Conservation (phyloP, 768 basidiomycete species). For the Tulasnella sp. region DNA sequence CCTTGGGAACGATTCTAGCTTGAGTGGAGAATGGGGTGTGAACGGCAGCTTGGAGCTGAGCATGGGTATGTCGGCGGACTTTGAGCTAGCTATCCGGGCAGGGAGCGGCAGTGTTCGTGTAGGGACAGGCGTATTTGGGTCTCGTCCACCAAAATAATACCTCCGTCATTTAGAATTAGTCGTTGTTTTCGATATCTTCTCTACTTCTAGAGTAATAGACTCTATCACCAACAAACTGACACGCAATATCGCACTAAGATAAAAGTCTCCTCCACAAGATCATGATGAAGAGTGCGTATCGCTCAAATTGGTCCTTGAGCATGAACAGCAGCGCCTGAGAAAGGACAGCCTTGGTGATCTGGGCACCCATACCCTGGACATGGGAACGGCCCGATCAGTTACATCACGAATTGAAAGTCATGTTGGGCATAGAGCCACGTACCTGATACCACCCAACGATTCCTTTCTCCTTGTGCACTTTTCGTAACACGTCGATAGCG, state of each 20-base stretch:
- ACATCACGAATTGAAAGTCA: neutral
- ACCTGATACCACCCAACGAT: slow-evolving; percentile 96
- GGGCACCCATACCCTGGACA: slow-evolving; percentile 88
- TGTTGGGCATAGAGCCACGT: slow-evolving; percentile 40
- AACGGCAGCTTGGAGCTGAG: slow-evolving; percentile 64
- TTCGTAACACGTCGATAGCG: slow-evolving; percentile 73
- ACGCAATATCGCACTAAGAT: neutral
- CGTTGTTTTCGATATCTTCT: neutral
- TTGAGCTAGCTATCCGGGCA: slow-evolving; percentile 77
- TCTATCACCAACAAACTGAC: neutral
- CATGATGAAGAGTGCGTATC: slow-evolving; percentile 77
- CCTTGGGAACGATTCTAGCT: slow-evolving; percentile 44
- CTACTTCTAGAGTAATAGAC: neutral
- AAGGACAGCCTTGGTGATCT: slow-evolving; percentile 93
- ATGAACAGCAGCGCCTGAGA: slow-evolving; percentile 95
- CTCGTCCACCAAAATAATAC: slow-evolving; percentile 37
- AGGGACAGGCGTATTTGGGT: slow-evolving; percentile 88
- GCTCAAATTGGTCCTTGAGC: slow-evolving; percentile 96
- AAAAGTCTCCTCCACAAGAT: slow-evolving; percentile 45
- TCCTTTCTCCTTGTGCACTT: slow-evolving; percentile 77
- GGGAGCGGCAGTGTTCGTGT: slow-evolving; percentile 90
- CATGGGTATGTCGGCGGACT: slow-evolving; percentile 99
- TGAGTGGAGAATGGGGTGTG: slow-evolving; percentile 52
- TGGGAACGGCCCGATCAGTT: neutral
- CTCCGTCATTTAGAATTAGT: neutral